phyloP scores from a whole-genome alignment of 768 basidiomycete species.

The Russula sp. region DNA sequence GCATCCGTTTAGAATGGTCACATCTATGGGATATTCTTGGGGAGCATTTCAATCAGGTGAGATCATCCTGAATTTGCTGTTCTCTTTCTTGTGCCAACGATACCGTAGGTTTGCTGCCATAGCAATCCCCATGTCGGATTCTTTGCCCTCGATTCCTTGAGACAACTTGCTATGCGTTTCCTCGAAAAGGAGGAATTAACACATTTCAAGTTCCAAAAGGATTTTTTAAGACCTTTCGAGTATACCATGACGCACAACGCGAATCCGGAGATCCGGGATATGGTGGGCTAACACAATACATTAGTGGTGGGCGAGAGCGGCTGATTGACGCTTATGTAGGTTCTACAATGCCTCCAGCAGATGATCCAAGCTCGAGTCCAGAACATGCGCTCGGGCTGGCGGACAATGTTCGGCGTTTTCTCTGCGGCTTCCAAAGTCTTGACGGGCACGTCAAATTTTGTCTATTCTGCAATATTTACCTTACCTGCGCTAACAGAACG shows the following conservation, averaged over 20 bases:
- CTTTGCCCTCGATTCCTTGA: conserved; percentile 93
- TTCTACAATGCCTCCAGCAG: conserved; percentile 95
- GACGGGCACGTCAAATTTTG: conserved; percentile 54
- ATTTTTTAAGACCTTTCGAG: conserved; percentile 97
- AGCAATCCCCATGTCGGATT: conserved; percentile 95
- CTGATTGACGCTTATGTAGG: conserved; percentile 46
- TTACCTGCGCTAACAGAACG: conserved; percentile 56
- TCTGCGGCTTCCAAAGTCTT: conserved; percentile 92
- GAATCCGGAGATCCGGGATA: conserved; percentile 93
- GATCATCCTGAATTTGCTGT: conserved; percentile 17
- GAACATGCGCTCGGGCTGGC: conserved; percentile 97
- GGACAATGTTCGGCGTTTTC: conserved; percentile 99
- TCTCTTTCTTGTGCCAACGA: conserved; percentile 16
- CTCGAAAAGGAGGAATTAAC: conserved; percentile 97
- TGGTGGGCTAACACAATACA: conserved; percentile 51
- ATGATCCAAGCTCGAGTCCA: conserved; percentile 95
- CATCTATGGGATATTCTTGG: conserved; percentile 97
- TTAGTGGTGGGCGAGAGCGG: neutral
- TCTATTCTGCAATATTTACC: conserved; percentile 1
- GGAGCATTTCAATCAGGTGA: conserved; percentile 96
- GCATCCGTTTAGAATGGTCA: conserved; percentile 98
- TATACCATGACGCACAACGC: conserved; percentile 96
- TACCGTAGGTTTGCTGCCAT: conserved; percentile 88
- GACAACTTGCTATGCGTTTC: conserved; percentile 97
- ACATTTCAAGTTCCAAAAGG: conserved; percentile 99